Evolutionary conservation across 495 filamentous ascomycete genomes (phyloP).

Genomic region (Penicillium paxilli): DNA sequence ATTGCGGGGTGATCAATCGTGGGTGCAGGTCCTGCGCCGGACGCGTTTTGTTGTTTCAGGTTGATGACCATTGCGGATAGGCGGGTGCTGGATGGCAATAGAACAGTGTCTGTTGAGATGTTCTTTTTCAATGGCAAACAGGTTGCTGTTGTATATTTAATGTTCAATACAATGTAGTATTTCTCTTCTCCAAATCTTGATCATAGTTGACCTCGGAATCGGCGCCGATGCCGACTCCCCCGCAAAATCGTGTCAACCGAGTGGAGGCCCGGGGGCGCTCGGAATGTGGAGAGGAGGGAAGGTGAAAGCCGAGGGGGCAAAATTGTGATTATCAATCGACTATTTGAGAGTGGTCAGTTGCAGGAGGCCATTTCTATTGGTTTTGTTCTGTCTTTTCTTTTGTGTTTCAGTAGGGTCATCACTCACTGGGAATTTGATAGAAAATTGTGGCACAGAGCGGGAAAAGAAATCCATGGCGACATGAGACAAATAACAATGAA

Average conservation of each 20-base stretch:
- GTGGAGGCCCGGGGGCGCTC: constrained; percentile 8
- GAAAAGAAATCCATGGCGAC: too few relatives aligned
- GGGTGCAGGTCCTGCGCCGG: constrained; percentile 2
- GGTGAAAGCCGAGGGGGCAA: neutral
- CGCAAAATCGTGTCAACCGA: constrained; percentile 9
- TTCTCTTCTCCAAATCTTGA: neutral
- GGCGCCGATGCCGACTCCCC: constrained; percentile 21
- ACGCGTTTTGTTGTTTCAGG: constrained; percentile 14
- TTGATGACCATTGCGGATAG: constrained; percentile 16
- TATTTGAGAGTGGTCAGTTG: too few relatives aligned
- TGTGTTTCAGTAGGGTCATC: too few relatives aligned
- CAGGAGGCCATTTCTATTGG: too few relatives aligned
- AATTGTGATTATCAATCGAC: too few relatives aligned
- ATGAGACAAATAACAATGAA: too few relatives aligned
- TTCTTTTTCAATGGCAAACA: neutral
- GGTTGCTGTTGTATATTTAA: neutral
- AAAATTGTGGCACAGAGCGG: too few relatives aligned
- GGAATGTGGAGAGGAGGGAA: constrained; percentile 16
- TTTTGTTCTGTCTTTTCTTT: too few relatives aligned
- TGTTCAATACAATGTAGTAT: neutral
- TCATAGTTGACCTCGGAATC: constrained; percentile 12
- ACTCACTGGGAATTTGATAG: too few relatives aligned
- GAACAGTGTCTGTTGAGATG: neutral
- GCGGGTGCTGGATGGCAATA: neutral
- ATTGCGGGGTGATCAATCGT: constrained; percentile 24